A percentile compares a stretch with the other conserved stretches of the same genome.
Conservation (phyloP, 306 rosid species). For the Citrullus mucosospermus region DNA sequence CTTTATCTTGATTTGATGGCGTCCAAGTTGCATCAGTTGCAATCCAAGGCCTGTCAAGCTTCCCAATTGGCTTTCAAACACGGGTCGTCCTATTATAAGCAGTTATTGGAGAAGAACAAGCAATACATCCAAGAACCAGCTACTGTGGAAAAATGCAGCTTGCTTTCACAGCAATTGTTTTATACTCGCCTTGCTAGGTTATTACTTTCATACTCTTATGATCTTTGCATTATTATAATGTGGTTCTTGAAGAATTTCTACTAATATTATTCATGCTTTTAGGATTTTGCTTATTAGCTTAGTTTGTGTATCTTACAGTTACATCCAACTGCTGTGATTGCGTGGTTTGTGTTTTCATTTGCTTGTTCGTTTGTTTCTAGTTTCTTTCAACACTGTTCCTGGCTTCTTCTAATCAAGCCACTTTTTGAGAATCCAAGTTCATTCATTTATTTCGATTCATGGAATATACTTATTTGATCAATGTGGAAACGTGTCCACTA, state of each 20-base stretch:
- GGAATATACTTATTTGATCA: neutral
- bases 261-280: neutral
- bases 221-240: neutral
- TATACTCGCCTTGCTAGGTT: slow-evolving; percentile 96
- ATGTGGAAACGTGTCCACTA: neutral
- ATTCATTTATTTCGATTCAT: neutral
- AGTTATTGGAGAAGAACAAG: slow-evolving; percentile 80
- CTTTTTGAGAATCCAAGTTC: neutral
- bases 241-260: neutral
- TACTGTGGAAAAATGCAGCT: slow-evolving; percentile 69
- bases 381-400: neutral
- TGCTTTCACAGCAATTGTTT: slow-evolving; percentile 61
- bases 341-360: neutral
- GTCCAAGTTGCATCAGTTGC: slow-evolving; percentile 57
- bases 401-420: neutral
- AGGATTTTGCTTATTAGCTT: neutral
- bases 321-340: neutral
- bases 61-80: slow-evolving; percentile 44
- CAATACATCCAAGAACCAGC: slow-evolving; percentile 82
- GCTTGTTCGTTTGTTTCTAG: neutral
- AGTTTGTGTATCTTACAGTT: neutral
- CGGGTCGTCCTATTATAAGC: slow-evolving; percentile 59
- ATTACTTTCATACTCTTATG: slow-evolving; percentile 5
- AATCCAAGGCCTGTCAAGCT: slow-evolving; percentile 73
- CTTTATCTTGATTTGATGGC: slow-evolving; percentile 36